A percentile compares a stretch with the other conserved stretches of the same genome.
Conservation (phyloP, 2,329 filamentous ascomycete genomes). For the Colletotrichum melonis region DNA sequence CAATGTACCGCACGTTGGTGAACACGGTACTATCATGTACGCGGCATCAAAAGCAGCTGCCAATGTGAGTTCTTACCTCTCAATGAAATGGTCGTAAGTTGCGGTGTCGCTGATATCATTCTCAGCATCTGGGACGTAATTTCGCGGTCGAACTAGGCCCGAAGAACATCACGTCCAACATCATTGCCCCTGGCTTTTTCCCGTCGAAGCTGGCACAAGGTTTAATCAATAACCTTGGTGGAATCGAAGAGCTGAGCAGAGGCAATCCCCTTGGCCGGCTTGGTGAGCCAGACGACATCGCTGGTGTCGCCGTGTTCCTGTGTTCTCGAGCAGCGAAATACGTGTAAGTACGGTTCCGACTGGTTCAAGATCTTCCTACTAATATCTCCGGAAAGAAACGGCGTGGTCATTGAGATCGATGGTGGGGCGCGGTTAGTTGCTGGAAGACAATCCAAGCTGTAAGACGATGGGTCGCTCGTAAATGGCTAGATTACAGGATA, state of each 20-base stretch:
- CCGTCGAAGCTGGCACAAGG: conserved; percentile 75
- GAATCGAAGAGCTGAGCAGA: conserved; percentile 60
- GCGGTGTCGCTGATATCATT: background rate
- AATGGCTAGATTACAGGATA: background rate
- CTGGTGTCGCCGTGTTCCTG: conserved; percentile 68
- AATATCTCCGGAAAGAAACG: conserved; percentile 42
- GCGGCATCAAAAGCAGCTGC: conserved; percentile 76
- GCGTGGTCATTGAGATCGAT: conserved; percentile 50
- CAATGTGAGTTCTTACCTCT: conserved; percentile 41
- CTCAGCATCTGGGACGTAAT: conserved; percentile 68
- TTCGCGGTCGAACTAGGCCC: conserved; percentile 77
- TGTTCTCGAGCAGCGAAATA: conserved; percentile 64
- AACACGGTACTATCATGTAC: conserved; percentile 74
- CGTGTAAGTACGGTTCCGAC: conserved; percentile 47
- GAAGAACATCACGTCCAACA: conserved; percentile 72
- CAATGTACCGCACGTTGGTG: conserved; percentile 68
- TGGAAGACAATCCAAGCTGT: conserved; percentile 44
- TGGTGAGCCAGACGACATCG: conserved; percentile 69
- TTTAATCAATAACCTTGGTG: conserved; percentile 71
- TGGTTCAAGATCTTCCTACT: background rate
- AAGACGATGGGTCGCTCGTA: background rate
- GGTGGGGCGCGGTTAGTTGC: conserved; percentile 44
- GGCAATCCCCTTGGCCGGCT: conserved; percentile 65
- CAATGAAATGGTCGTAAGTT: too few species aligned
- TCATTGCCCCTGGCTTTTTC: conserved; percentile 76